Conservation (phyloP, 495 filamentous ascomycete genomes). For the Xylaria nigripes region DNA sequence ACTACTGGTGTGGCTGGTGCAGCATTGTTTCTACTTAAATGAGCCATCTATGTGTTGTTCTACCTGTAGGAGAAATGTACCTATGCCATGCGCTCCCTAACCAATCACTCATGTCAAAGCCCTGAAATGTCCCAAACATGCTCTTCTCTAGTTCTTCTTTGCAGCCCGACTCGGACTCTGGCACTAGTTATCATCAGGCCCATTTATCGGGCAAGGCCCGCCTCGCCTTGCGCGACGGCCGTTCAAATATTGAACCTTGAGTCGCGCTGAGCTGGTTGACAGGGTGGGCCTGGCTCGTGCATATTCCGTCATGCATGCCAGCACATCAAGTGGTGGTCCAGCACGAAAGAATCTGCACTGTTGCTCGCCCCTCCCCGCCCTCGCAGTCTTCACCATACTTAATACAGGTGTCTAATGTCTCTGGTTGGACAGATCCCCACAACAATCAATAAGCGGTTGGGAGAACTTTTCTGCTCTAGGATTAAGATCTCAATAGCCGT, state of each 20-base stretch:
- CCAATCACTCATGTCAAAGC: conserved; percentile 26
- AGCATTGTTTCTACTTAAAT: conserved; percentile 21
- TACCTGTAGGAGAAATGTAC: conserved; percentile 20
- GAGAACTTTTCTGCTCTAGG: conserved; percentile 21
- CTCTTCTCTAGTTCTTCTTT: conserved; percentile 7
- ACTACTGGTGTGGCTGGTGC: conserved; percentile 18
- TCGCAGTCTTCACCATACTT: conserved; percentile 31
- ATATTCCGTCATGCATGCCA: conserved; percentile 53
- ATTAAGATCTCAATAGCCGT: conserved; percentile 28
- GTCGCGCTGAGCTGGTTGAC: conserved; percentile 29
- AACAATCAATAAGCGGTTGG: conserved; percentile 24
- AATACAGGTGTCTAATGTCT: conserved; percentile 39
- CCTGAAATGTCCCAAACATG: conserved; percentile 17
- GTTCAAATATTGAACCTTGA: conserved; percentile 25
- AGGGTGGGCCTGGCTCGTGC: conserved; percentile 45
- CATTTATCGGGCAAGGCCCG: conserved; percentile 22
- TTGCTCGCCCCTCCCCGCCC: conserved; percentile 33
- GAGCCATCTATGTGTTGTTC: conserved; percentile 24
- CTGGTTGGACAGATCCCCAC: conserved; percentile 39
- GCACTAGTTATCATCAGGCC: conserved; percentile 14
- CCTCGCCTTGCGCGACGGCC: conserved; percentile 29
- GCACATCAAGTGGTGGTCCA: conserved; percentile 46
- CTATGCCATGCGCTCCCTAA: conserved; percentile 16
- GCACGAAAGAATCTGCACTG: conserved; percentile 33
- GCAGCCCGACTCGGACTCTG: conserved; percentile 12